These are phyloP conservation scores for Geotrichum bryndzae DNA, from an alignment of 1,139 yeast genomes.

Conservation along the genomic window DNA sequence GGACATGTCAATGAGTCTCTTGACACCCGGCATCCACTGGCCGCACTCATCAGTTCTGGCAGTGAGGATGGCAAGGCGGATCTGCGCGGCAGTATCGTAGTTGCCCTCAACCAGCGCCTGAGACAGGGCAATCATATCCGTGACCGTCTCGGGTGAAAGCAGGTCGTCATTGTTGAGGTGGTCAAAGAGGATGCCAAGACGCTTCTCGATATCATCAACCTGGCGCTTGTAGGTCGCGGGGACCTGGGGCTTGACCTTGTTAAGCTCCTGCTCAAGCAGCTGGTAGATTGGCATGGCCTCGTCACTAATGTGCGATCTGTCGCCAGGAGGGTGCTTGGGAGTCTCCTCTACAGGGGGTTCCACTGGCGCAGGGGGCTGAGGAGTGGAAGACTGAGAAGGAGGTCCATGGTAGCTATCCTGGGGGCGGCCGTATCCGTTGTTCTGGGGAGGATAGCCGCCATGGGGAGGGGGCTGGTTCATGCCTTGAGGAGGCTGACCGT, in stretches of 20 bases:
- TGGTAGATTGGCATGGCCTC: constrained; percentile 54
- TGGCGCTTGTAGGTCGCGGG: constrained; percentile 75
- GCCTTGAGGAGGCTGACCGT: constrained; percentile 16
- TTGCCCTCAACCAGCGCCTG: constrained; percentile 49
- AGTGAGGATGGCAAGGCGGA: constrained; percentile 53
- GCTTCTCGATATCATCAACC: constrained; percentile 72
- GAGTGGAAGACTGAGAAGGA: constrained; percentile 21
- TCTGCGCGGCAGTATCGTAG: constrained; percentile 52
- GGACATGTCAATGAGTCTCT: constrained; percentile 72
- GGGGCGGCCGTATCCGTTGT: constrained; percentile 14
- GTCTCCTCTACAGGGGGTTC: constrained; percentile 32
- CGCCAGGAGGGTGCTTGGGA: constrained; percentile 59
- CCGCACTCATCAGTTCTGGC: constrained; percentile 72
- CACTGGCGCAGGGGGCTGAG: constrained; percentile 24
- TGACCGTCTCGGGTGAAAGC: constrained; percentile 52
- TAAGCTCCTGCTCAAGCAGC: constrained; percentile 49
- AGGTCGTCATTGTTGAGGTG: constrained; percentile 73
- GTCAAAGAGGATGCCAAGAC: constrained; percentile 70
- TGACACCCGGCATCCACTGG: constrained; percentile 90
- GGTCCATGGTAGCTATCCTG: constrained; percentile 14
- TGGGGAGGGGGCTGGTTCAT: constrained; percentile 24
- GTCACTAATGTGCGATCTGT: constrained; percentile 62
- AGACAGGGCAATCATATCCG: constrained; percentile 48
- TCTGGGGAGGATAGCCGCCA: constrained; percentile 20
- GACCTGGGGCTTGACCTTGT: constrained; percentile 61